These are phyloP conservation scores for Helicocarpus griseus DNA, from an alignment of 2,329 filamentous ascomycete genomes.

Conservation along the genomic window DNA sequence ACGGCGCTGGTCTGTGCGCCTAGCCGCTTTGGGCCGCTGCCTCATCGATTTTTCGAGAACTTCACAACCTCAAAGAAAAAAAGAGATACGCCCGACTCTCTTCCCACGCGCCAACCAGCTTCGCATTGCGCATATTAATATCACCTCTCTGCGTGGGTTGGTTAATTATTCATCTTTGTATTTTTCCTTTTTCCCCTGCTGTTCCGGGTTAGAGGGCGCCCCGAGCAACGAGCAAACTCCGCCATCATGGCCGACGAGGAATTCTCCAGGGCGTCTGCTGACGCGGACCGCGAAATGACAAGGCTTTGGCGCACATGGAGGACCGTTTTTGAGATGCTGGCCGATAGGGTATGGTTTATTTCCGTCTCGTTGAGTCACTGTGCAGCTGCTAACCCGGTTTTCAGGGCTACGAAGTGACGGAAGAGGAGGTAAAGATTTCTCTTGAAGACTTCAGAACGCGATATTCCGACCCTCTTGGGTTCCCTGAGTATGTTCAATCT, in stretches of 20 bases:
- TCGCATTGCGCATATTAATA: too few relatives aligned
- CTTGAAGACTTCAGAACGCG: constrained; percentile 69
- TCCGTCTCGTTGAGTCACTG: constrained; percentile 4
- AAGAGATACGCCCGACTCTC: background rate
- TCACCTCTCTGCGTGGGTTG: too few relatives aligned
- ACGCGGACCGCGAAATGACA: constrained; percentile 37
- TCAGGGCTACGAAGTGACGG: constrained; percentile 85
- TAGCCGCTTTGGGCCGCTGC: background rate
- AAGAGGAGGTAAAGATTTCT: constrained; percentile 78
- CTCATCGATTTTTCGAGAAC: constrained; percentile 23
- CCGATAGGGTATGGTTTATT: constrained; percentile 61
- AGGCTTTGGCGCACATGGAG: constrained; percentile 89
- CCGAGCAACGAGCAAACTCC: constrained; percentile 7
- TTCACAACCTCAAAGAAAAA: constrained; percentile 3
- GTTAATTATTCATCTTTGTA: background rate
- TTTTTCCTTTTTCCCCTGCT: background rate
- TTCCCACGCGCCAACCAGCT: too few relatives aligned
- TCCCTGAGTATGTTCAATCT: constrained; percentile 56
- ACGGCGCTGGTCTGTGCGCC: constrained; percentile 21
- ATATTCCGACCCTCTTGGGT: constrained; percentile 64
- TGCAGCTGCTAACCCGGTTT: constrained; percentile 1
- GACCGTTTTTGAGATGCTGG: constrained; percentile 91
- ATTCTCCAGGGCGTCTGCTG: constrained; percentile 24
- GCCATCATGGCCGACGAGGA: constrained; percentile 30
- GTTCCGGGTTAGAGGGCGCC: background rate